Evolutionary conservation across 176 grass and related monocot species (phyloP).

Genomic region (Stipa capillata): DNA sequence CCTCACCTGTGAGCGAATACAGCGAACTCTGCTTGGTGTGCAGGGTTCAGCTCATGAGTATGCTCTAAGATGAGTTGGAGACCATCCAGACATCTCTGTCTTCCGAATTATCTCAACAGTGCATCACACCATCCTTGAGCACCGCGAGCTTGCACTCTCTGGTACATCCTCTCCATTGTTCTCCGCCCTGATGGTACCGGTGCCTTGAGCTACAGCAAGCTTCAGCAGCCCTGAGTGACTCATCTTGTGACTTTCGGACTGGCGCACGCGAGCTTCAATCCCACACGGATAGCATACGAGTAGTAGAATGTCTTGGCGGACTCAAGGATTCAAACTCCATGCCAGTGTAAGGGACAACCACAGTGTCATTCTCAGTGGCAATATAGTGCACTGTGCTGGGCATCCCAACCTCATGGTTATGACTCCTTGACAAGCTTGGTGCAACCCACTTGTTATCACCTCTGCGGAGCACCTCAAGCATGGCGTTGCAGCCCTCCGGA

Average conservation of each 20-base stretch:
- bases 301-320: no score
- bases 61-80: conserved; percentile 77
- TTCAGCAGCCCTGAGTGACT: conserved; percentile 89
- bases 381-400: no score
- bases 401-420: conserved; percentile 76
- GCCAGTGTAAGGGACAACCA: conserved; percentile 52
- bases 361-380: no score
- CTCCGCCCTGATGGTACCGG: conserved; percentile 63
- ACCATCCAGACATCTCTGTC: conserved; percentile 63
- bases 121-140: conserved; percentile 53
- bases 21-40: conserved; percentile 51
- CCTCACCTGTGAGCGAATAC: conserved; percentile 77
- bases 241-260: conserved; percentile 68
- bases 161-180: conserved; percentile 31
- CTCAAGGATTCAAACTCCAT: conserved; percentile 81
- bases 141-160: conserved; percentile 36
- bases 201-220: conserved; percentile 89
- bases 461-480: conserved; percentile 79
- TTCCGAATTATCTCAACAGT: conserved; percentile 85
- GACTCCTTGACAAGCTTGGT: conserved; percentile 86
- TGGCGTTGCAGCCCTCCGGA: conserved; percentile 78
- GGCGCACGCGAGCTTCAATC: conserved; percentile 84
- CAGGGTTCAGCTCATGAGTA: conserved; percentile 55
- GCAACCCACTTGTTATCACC: conserved; percentile 62
- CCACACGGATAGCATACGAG: no score